Conservation (phyloP, 2,329 filamentous ascomycete species). For the Aspergillus pseudotamarii region DNA sequence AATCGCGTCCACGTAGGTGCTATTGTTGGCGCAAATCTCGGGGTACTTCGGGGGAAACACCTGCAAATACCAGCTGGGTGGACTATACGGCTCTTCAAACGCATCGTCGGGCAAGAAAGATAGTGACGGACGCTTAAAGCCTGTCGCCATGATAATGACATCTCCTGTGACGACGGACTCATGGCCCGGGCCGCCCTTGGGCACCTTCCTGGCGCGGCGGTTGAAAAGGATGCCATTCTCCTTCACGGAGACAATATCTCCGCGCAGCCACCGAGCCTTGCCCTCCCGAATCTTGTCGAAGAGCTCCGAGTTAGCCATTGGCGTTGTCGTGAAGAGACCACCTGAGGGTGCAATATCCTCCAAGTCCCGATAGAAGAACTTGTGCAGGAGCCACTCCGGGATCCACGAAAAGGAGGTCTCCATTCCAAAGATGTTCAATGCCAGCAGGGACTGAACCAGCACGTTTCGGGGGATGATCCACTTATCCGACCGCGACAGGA, state of each 20-base stretch:
- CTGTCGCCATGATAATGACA: constrained; percentile 80
- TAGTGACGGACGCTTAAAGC: constrained; percentile 73
- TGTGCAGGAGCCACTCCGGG: constrained; percentile 72
- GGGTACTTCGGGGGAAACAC: constrained; percentile 77
- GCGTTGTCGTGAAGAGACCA: constrained; percentile 80
- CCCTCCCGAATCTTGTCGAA: constrained; percentile 74
- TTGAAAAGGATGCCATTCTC: constrained; percentile 71
- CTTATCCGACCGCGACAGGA: constrained; percentile 78
- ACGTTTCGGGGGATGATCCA: constrained; percentile 86
- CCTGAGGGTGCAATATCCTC: constrained; percentile 69
- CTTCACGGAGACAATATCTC: constrained; percentile 71
- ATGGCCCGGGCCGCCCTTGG: constrained; percentile 72
- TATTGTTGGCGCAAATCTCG: constrained; percentile 78
- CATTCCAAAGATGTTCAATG: constrained; percentile 76
- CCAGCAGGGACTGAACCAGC: constrained; percentile 71
- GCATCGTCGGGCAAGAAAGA: constrained; percentile 73
- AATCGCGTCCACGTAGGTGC: constrained; percentile 79
- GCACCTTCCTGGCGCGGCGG: constrained; percentile 70
- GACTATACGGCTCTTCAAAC: constrained; percentile 72
- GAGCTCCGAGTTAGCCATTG: constrained; percentile 84
- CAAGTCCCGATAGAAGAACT: constrained; percentile 82
- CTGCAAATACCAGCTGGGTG: constrained; percentile 88
- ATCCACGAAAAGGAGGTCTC: constrained; percentile 77
- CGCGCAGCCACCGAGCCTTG: constrained; percentile 76
- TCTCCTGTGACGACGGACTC: constrained; percentile 70